Evolutionary conservation across 1,139 yeast genomes (phyloP).

Genomic region (Candida anutae): DNA sequence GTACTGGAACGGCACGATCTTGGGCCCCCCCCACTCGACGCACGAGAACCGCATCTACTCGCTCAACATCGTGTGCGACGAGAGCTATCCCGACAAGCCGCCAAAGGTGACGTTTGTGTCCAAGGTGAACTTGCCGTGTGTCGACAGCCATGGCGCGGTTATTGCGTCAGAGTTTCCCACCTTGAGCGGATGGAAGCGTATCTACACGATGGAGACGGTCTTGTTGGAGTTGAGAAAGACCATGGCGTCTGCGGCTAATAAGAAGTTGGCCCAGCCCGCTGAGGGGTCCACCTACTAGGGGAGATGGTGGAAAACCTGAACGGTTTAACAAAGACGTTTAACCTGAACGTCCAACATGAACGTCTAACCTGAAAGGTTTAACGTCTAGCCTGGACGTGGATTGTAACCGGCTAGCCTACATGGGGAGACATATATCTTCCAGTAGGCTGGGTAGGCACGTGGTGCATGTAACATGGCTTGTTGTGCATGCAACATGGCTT

Average conservation of each 20-base stretch:
- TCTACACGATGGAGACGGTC: slow-evolving; percentile 86
- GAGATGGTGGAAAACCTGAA: too few species aligned
- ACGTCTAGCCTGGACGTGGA: too few species aligned
- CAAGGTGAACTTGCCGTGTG: slow-evolving; percentile 86
- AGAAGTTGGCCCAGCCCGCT: slow-evolving; percentile 82
- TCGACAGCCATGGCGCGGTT: slow-evolving; percentile 64
- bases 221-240: slow-evolving; percentile 74
- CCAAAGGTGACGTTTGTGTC: slow-evolving; percentile 76
- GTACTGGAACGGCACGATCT: slow-evolving; percentile 90
- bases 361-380: too few species aligned
- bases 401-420: too few species aligned
- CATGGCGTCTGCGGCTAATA: slow-evolving; percentile 79
- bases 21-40: slow-evolving; percentile 93
- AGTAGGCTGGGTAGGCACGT: too few species aligned
- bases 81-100: slow-evolving; percentile 80
- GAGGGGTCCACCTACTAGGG: slow-evolving; percentile 55
- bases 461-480: too few species aligned
- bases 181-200: slow-evolving; percentile 77
- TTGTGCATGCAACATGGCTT: too few species aligned
- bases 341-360: too few species aligned
- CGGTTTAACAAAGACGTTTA: too few species aligned
- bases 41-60: slow-evolving; percentile 94
- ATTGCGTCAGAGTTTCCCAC: slow-evolving; percentile 56
- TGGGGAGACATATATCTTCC: too few species aligned
- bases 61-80: slow-evolving; percentile 74